Percentiles rank a stretch among this genome's conserved stretches.
Evolutionary conservation across 2,329 filamentous ascomycete genomes (phyloP).

Genomic region (Amylocarpus encephaloides): DNA sequence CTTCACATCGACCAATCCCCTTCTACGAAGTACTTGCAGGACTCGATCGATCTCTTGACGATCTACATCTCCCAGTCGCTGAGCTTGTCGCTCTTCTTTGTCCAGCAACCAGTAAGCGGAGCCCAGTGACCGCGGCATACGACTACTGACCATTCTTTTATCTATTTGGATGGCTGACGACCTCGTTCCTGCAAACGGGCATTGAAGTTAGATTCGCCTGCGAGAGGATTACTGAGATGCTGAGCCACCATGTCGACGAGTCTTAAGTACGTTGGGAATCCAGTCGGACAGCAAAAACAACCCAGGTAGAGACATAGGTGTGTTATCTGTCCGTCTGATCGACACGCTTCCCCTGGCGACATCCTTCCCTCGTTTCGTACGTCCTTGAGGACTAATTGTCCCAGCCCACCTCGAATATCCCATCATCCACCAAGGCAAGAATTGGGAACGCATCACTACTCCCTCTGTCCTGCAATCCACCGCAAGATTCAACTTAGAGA

Average conservation of each 20-base stretch:
- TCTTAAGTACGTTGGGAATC: neutral
- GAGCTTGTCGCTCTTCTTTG: no score
- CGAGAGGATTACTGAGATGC: slow-evolving; percentile 4
- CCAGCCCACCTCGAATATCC: neutral
- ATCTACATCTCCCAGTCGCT: no score
- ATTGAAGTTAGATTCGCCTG: neutral
- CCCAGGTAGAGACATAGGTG: neutral
- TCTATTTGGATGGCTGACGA: no score
- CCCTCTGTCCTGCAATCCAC: no score
- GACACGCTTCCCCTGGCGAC: neutral
- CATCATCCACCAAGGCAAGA: neutral
- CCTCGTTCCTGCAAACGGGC: neutral
- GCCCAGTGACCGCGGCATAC: no score
- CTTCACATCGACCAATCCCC: no score
- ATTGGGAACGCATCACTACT: neutral
- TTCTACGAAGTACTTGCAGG: no score
- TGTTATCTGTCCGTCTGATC: neutral
- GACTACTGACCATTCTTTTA: no score
- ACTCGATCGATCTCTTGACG: no score
- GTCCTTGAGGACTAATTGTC: neutral
- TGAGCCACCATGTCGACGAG: slow-evolving; percentile 4
- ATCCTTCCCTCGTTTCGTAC: neutral
- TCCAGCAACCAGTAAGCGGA: no score
- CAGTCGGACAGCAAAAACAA: neutral
- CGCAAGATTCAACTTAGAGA: neutral